Evolutionary conservation across 2,329 filamentous ascomycete genomes (phyloP), one percentile per base, ranked within the genome.

Genomic region (Bipolaris zeicola): DNA sequence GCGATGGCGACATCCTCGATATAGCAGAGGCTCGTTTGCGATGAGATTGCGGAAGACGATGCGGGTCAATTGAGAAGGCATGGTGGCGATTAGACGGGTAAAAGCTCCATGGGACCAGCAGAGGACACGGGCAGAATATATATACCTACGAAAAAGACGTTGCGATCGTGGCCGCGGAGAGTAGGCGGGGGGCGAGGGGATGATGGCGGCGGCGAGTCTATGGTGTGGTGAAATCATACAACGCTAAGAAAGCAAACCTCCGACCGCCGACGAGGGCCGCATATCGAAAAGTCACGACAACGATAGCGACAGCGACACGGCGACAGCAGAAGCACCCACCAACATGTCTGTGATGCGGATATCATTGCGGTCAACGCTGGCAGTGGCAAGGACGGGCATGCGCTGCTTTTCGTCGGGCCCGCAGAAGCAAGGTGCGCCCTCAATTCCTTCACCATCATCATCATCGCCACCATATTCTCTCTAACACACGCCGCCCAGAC

Each of bases 11-110:
- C 79, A 80, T 68, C 77, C 79, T 64, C 78, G 79, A 69, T 78
- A 75, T 42, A 78, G 60, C 28, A 81, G 75, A 45, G 78, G 77
- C 61, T 83, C 78, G 70, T 82, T 81, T 70, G 81, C 80, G 57
- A 85, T 76, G 63, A 87, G 77, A 67, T 81, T 80, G 65, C 83
- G 82, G 74, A 85, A 85, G 64, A 87, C 83, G 74, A 80, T 77
- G 72, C 84, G 84, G 58, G 84, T 85, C 68, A 87, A 78, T 63
- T 85, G 83, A 61, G 85, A 85, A 53, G 82, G 81, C 85, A 87
- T 87, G 56, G 72, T 18, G 41, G 37, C 52, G 42, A 57, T 56
- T 44, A 61, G 28, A 24, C 43, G 31, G 28, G 16, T 24, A 53
- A 8, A 36, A 36, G 16, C 34, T 55, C 58, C 68, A 71, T 72